These are phyloP conservation scores for Torulaspora delbrueckii DNA, from an alignment of 805 yeast species.

Conservation along the genomic window DNA sequence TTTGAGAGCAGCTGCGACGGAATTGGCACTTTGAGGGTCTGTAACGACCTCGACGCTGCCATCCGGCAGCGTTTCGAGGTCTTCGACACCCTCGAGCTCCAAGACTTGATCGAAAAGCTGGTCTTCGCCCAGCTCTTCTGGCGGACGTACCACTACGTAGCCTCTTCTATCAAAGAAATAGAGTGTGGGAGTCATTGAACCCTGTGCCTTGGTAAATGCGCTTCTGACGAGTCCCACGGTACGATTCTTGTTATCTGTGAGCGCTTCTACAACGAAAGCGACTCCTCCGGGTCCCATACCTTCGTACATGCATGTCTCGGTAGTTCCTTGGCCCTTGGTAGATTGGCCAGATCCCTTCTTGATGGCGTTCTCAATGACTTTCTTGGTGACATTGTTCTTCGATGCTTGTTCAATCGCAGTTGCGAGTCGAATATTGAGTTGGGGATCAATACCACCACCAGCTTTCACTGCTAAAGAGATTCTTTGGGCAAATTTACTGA, in stretches of 20 bases:
- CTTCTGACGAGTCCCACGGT: conserved; percentile 72
- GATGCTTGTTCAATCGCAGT: conserved; percentile 74
- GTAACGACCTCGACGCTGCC: conserved; percentile 45
- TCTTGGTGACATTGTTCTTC: conserved; percentile 71
- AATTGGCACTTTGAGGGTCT: conserved; percentile 58
- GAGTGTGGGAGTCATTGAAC: conserved; percentile 68
- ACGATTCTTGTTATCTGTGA: conserved; percentile 83
- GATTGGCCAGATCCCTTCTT: conserved; percentile 67
- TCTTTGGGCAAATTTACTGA: conserved; percentile 65
- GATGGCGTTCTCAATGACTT: conserved; percentile 81
- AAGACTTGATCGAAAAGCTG: conserved; percentile 67
- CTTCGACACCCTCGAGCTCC: conserved; percentile 71
- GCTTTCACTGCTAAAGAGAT: conserved; percentile 68
- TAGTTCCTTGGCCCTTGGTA: conserved; percentile 40
- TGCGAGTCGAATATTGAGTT: conserved; percentile 53
- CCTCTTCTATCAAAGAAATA: conserved; percentile 80
- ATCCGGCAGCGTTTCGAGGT: conserved; percentile 44
- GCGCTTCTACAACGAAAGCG: conserved; percentile 76
- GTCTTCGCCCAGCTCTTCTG: conserved; percentile 43
- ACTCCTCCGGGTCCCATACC: conserved; percentile 93
- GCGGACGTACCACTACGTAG: conserved; percentile 49
- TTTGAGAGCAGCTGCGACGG: conserved; percentile 55
- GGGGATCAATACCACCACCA: conserved; percentile 56
- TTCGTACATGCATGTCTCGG: conserved; percentile 66
- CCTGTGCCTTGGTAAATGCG: conserved; percentile 64